phyloP scores from a whole-genome alignment of 1,139 yeast species.

The Pichiaceae sp. region DNA sequence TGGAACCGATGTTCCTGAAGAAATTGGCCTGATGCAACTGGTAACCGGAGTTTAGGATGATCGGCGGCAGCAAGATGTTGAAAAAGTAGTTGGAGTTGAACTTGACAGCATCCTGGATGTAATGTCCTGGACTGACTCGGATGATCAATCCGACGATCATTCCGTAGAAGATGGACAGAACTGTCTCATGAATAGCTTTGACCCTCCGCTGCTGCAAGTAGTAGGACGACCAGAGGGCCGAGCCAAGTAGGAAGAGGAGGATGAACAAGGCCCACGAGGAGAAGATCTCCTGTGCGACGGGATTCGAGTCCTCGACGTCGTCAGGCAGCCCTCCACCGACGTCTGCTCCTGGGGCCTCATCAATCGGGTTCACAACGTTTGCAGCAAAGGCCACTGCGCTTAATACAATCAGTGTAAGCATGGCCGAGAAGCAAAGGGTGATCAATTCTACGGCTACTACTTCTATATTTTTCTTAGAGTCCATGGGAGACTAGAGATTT shows the following conservation, averaged over 20 bases:
- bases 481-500: no score
- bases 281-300: conserved; percentile 92
- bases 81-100: conserved; percentile 93
- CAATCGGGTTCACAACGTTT: conserved; percentile 14
- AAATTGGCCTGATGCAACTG: conserved; percentile 94
- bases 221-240: conserved; percentile 93
- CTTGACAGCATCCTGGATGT: conserved; percentile 93
- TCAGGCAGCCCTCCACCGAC: conserved; percentile 45
- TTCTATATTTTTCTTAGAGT: no score
- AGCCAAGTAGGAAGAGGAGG: conserved; percentile 65
- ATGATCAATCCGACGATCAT: conserved; percentile 92
- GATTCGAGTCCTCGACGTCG: conserved; percentile 63
- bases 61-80: conserved; percentile 91
- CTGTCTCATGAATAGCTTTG: conserved; percentile 95
- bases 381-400: neutral
- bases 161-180: conserved; percentile 89
- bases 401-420: neutral
- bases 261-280: conserved; percentile 97
- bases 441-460: no score
- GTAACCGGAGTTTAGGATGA: conserved; percentile 91
- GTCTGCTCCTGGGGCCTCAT: conserved; percentile 29
- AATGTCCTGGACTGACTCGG: conserved; percentile 89
- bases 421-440: no score
- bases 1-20: conserved; percentile 85
- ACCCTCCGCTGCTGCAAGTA: conserved; percentile 86